phyloP scores from a whole-genome alignment of 768 basidiomycete species.

The Boletus rex-veris region DNA sequence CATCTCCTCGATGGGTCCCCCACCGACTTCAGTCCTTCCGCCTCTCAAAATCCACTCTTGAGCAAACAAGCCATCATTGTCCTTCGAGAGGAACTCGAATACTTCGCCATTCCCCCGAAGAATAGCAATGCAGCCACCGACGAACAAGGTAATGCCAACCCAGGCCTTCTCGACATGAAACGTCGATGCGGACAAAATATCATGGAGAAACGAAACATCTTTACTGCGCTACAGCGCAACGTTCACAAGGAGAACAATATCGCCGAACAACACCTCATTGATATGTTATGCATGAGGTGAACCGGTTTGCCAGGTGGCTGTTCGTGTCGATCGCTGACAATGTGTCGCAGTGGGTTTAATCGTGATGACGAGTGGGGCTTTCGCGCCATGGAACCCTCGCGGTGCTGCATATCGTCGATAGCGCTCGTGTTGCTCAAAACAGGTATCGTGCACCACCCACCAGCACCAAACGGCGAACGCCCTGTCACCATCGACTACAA shows the following conservation, averaged over 20 bases:
- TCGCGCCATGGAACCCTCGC: conserved; percentile 90
- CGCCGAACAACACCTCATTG: conserved; percentile 98
- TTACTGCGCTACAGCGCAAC: conserved; percentile 96
- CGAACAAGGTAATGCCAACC: conserved; percentile 77
- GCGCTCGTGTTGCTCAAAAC: conserved; percentile 97
- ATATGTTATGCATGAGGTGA: conserved; percentile 99
- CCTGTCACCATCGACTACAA: conserved; percentile 81
- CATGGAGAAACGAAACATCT: conserved; percentile 88
- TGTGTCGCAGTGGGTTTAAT: conserved; percentile 70
- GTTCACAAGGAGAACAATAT: conserved; percentile 99
- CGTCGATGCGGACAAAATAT: conserved; percentile 82
- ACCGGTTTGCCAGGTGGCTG: conserved; percentile 1
- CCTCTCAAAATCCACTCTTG: conserved; percentile 86
- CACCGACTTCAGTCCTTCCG: conserved; percentile 57
- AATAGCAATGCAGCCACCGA: conserved; percentile 61
- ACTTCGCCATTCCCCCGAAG: conserved; percentile 91
- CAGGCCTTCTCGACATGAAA: conserved; percentile 75
- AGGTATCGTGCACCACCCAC: conserved; percentile 75
- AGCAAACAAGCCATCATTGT: conserved; percentile 98
- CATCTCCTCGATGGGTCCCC: conserved; percentile 65
- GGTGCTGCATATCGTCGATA: conserved; percentile 98
- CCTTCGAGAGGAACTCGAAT: conserved; percentile 95
- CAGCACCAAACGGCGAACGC: conserved; percentile 51
- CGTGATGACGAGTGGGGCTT: conserved; percentile 99
- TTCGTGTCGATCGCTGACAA: conserved; percentile 9